A percentile compares a stretch with the other conserved stretches of the same genome.
phyloP scores from a whole-genome alignment of 345 rosid genomes.

The Eucalyptus sp. region DNA sequence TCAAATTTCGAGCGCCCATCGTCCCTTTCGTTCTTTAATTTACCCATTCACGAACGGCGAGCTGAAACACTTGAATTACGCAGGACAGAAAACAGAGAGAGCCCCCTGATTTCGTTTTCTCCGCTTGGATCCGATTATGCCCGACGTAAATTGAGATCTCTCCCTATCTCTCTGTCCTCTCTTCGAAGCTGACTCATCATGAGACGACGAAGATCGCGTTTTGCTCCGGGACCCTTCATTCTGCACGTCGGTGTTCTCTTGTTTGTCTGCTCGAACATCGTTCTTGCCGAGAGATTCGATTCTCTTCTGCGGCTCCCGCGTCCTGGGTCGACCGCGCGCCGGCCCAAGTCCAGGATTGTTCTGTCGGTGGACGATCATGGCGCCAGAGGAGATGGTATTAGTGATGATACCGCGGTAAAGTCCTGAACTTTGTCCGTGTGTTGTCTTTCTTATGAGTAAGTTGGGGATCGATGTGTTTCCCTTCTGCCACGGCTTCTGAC shows the following conservation, averaged over 20 bases:
- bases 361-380: conserved; percentile 46
- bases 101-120: not conserved
- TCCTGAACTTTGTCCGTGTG: not conserved
- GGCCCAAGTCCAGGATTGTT: conserved; percentile 43
- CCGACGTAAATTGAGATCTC: not conserved
- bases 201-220: not conserved
- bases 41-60: not conserved
- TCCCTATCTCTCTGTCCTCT: not conserved
- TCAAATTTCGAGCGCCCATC: not conserved
- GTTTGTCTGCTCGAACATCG: not conserved
- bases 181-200: not conserved
- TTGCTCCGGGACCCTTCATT: not conserved
- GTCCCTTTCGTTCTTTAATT: not conserved
- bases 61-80: not conserved
- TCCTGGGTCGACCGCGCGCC: conserved; percentile 14
- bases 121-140: not conserved
- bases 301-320: conserved; percentile 49
- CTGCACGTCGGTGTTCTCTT: not conserved
- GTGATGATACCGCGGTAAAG: conserved; percentile 57
- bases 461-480: not conserved
- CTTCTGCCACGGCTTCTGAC: not conserved
- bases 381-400: conserved; percentile 59
- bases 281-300: conserved; percentile 12
- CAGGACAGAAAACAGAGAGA: not conserved
- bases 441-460: not conserved